Base-by-base conservation (phyloP, 2,329 filamentous ascomycete genomes). In the Diaporthe sp. region DNA sequence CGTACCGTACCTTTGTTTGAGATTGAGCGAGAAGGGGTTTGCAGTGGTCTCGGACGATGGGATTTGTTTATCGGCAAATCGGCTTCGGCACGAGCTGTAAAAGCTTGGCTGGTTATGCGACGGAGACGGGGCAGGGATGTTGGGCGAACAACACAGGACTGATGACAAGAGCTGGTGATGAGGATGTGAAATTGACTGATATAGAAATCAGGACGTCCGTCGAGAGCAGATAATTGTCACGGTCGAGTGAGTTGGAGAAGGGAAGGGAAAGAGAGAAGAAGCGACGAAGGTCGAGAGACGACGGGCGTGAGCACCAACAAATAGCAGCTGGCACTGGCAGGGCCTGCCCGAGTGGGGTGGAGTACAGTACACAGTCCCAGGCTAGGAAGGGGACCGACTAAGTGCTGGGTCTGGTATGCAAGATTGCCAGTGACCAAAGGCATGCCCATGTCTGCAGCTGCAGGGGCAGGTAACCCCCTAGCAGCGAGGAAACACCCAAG, bases 61-160 rank as follows among this genome's bases (percentile, higher is more conserved):
- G 65, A 62, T 72, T 76, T 76, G 59, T 76, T 72, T 76, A 61
- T 74, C 65, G 55, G 55, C 67, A 39, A 62, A 61, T 71, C 75
- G 62, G 65, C 37, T 76, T 75, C 59, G 73, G 74, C 72, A 72
- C 74, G 71, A 67, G 74, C 37, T 61, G 31, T 31, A 49, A 74
- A 74, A 61, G 68, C 53, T 62, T 75, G 62, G 31, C 62, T 46
- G 25, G 15, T 9, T 68, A 37, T 74, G 62, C 39, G 72, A 34
- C 67, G 72, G 22, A 28, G 55, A 22, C 22, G 61, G 13, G 22
- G 37, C 42, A 70, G 31, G 57, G 59, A 55, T 55, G 53, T 37
- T 73, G 55, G 69, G 74, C 71, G 76, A 77, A 77, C 76, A 74
- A 69, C 76, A 77, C 74, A 77, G 70, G 75, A 77, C 75, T 55